Evolutionary conservation across 176 grass and related monocot species (phyloP), one percentile per base, ranked within the genome.

Genomic region (Aechmea fasciata): DNA sequence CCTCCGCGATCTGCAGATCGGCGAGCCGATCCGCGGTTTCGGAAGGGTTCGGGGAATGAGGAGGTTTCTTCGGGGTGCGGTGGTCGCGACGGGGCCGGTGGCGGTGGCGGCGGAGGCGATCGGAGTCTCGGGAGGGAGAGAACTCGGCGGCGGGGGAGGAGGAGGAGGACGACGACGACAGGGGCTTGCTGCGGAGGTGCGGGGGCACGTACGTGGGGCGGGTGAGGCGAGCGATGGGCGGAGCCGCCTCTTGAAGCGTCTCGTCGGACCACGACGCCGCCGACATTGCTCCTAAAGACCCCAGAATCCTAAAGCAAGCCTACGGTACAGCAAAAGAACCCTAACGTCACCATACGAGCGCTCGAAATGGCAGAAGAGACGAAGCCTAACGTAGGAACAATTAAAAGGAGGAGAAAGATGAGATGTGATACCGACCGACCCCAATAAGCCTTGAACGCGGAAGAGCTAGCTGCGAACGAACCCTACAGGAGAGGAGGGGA

Each of bases 1-100:
- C 18, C 9, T 64, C 75, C 3, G 74, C 33, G 26, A 77, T 47
- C 10, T 13, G 48, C 14, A 73, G 33, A 41, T 65, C 80, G 1
- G n/a, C 18, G 14, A 74, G 17, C 17, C 65, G 47, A 11, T 57
- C 49, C 26, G 19, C 9, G 52, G 25, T 62, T 0, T 47, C 11
- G 13, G 13, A 71, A n/a, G 69, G 69, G 25, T 55, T 71, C 52
- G 25, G 51, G 14, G 53, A 50, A 57, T 13, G 18, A n/a, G 13
- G 18, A n/a, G 13, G 13, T 14, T 6, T 41, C 33, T 41, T 6
- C 33, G 33, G 33, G 5, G 5, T 57, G 54, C 54, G 54, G 6
- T 17, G 54, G 15, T 57, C 54, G 18, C 54, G 54, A 1, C 18
- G 54, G 12, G 54, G 2, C 54, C 54, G 54, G 53, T 33, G 29